Percentiles rank a stretch among this genome's conserved stretches.
Conservation (phyloP, 345 rosid species). For the Cochlearia excelsa region DNA sequence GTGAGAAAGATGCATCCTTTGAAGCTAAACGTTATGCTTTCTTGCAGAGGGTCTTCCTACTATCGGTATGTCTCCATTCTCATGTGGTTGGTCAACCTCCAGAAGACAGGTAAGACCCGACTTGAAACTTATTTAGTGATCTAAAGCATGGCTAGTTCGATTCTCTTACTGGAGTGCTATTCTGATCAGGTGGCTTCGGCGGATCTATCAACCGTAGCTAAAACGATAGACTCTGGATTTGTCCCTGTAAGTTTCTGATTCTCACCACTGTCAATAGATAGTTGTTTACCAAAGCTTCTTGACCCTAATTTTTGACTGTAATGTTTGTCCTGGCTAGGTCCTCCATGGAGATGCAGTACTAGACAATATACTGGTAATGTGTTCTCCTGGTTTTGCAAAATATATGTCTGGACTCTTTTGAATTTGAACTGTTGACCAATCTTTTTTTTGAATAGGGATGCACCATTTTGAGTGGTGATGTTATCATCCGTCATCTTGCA, state of each 20-base stretch:
- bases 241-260: slow-evolving; percentile 60
- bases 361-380: slow-evolving; percentile 61
- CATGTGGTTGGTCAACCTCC: slow-evolving; percentile 73
- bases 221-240: slow-evolving; percentile 75
- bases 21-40: slow-evolving; percentile 27
- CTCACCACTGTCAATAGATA: background rate
- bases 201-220: slow-evolving; percentile 55
- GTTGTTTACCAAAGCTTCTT: background rate
- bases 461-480: slow-evolving; percentile 94
- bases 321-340: slow-evolving; percentile 47
- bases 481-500: slow-evolving; percentile 84
- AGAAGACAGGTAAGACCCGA: slow-evolving; percentile 60
- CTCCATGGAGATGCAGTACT: slow-evolving; percentile 95
- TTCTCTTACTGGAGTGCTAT: background rate
- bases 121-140: slow-evolving; percentile 4
- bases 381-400: slow-evolving; percentile 11
- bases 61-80: slow-evolving; percentile 80
- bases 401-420: background rate
- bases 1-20: background rate
- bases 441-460: slow-evolving; percentile 57
- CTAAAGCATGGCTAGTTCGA: slow-evolving; percentile 6
- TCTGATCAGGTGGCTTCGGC: slow-evolving; percentile 60
- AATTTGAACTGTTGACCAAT: background rate
- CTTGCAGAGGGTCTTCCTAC: slow-evolving; percentile 90
- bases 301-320: background rate